Conservation (phyloP, 495 filamentous ascomycete species). For the Hypoxylon fuscum region DNA sequence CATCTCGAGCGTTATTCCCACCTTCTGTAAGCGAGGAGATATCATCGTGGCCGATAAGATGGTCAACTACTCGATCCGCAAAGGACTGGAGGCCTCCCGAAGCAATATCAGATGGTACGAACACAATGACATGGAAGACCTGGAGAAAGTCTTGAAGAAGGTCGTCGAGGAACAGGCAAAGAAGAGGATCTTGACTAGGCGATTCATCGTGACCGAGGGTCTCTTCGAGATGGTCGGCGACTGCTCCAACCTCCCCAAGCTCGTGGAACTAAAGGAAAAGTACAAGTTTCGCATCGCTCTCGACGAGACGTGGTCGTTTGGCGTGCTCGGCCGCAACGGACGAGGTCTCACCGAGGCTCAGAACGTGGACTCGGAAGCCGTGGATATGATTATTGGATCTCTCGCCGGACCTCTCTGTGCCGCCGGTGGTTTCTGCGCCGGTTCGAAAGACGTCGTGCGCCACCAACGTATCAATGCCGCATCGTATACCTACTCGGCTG, state of each 20-base stretch:
- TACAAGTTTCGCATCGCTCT: conserved; percentile 98
- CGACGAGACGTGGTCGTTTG: conserved; percentile 97
- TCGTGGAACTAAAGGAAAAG: conserved; percentile 90
- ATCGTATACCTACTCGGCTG: conserved; percentile 94
- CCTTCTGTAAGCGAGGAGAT: conserved; percentile 96
- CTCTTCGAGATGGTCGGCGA: conserved; percentile 93
- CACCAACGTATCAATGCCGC: conserved; percentile 92
- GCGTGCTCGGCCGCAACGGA: conserved; percentile 88
- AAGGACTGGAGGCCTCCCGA: conserved; percentile 90
- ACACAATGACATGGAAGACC: conserved; percentile 94
- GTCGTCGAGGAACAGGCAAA: conserved; percentile 85
- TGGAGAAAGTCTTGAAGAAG: conserved; percentile 85
- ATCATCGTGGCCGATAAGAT: conserved; percentile 98
- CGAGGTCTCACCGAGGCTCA: conserved; percentile 93
- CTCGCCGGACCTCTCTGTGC: conserved; percentile 89
- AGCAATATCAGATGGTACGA: conserved; percentile 93
- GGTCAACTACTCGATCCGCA: conserved; percentile 92
- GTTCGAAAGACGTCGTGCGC: conserved; percentile 86
- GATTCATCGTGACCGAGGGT: conserved; percentile 97
- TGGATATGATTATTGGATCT: conserved; percentile 95
- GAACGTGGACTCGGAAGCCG: conserved; percentile 87
- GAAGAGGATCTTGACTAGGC: conserved; percentile 83
- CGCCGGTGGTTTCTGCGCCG: conserved; percentile 95
- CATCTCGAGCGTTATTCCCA: conserved; percentile 91
- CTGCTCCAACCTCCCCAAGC: conserved; percentile 80